Percentiles rank a stretch among this genome's conserved stretches.
phyloP scores from a whole-genome alignment of 2,329 filamentous ascomycete genomes.

The Metarhizium guizhouense region DNA sequence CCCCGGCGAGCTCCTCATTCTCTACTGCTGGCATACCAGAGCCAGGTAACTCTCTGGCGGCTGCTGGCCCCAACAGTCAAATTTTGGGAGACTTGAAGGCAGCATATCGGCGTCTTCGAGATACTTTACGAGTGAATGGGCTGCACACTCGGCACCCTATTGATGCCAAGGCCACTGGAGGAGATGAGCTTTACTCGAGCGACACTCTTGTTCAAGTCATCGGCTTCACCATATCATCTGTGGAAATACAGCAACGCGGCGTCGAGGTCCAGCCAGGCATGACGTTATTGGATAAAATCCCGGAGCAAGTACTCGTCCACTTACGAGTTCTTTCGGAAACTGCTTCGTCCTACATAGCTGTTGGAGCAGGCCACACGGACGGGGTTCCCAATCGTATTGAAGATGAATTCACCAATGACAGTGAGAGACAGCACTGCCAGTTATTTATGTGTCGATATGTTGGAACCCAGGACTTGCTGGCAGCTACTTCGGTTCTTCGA shows the following conservation, averaged over 20 bases:
- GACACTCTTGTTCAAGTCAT: slow-evolving; percentile 58
- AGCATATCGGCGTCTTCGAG: slow-evolving; percentile 51
- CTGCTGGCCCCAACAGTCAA: slow-evolving; percentile 6
- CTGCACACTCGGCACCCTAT: slow-evolving; percentile 32
- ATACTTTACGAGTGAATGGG: slow-evolving; percentile 48
- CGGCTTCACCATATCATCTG: slow-evolving; percentile 76
- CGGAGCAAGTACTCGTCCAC: slow-evolving; percentile 76
- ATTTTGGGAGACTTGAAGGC: slow-evolving; percentile 46
- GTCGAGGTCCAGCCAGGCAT: slow-evolving; percentile 63
- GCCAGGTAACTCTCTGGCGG: slow-evolving; percentile 9
- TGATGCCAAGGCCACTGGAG: slow-evolving; percentile 18
- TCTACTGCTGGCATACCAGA: slow-evolving; percentile 23
- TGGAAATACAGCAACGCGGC: slow-evolving; percentile 88
- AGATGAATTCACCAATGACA: slow-evolving; percentile 57
- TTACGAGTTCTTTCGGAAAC: slow-evolving; percentile 85
- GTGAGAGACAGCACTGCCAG: slow-evolving; percentile 64
- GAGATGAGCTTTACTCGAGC: slow-evolving; percentile 40
- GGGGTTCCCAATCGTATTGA: slow-evolving; percentile 50
- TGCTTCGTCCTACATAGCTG: slow-evolving; percentile 70
- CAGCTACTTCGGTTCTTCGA: slow-evolving; percentile 8
- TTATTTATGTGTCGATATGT: slow-evolving; percentile 58
- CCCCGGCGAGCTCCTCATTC: slow-evolving; percentile 34
- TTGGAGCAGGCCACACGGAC: slow-evolving; percentile 58
- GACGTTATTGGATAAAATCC: slow-evolving; percentile 74
- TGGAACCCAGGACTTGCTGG: slow-evolving; percentile 27